These are phyloP conservation scores for Parachaetomium inaequale DNA, from an alignment of 495 filamentous ascomycete species.

Conservation along the genomic window DNA sequence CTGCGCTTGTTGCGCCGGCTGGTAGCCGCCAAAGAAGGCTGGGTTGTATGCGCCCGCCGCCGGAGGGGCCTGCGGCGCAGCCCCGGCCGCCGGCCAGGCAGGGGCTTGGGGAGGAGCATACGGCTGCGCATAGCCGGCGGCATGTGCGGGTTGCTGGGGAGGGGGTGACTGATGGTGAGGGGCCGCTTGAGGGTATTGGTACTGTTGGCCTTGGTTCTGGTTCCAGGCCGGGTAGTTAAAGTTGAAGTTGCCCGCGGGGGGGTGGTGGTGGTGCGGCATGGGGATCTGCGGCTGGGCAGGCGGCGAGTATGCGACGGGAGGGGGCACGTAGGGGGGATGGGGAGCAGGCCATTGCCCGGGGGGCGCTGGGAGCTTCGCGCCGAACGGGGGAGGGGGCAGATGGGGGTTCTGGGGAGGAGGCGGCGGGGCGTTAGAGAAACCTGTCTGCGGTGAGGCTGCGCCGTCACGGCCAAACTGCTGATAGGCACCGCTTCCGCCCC, in stretches of 20 bases:
- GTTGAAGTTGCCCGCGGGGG: slow-evolving; percentile 16
- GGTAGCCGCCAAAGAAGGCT: slow-evolving; percentile 51
- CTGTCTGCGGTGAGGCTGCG: slow-evolving; percentile 9
- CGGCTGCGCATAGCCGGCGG: slow-evolving; percentile 12
- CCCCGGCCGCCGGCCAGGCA: slow-evolving; percentile 11
- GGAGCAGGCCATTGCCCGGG: slow-evolving; percentile 16
- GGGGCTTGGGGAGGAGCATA: slow-evolving; percentile 2
- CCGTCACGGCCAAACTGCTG: slow-evolving; percentile 12
- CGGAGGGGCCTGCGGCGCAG: slow-evolving; percentile 21
- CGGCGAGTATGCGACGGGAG: slow-evolving; percentile 13
- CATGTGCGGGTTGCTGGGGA: slow-evolving; percentile 9
- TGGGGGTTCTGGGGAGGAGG: slow-evolving; percentile 16
- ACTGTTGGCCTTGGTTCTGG: slow-evolving; percentile 18
- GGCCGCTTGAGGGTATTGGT: slow-evolving; percentile 19
- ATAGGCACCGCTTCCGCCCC: slow-evolving; percentile 8
- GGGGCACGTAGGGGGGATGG: slow-evolving; percentile 7
- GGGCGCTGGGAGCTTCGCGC: slow-evolving; percentile 13
- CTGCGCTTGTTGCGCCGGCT: slow-evolving; percentile 45
- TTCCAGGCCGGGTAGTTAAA: slow-evolving; percentile 25
- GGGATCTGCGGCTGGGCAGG: slow-evolving; percentile 14
- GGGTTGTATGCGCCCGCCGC: slow-evolving; percentile 61
- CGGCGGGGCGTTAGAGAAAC: slow-evolving; percentile 9
- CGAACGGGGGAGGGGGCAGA: slow-evolving; percentile 18
- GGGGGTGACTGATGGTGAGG: slow-evolving; percentile 9
- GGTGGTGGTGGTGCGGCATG: slow-evolving; percentile 15